These are phyloP conservation scores for Spergularia marina DNA, from an alignment of 148 eudicot species.

Conservation along the genomic window DNA sequence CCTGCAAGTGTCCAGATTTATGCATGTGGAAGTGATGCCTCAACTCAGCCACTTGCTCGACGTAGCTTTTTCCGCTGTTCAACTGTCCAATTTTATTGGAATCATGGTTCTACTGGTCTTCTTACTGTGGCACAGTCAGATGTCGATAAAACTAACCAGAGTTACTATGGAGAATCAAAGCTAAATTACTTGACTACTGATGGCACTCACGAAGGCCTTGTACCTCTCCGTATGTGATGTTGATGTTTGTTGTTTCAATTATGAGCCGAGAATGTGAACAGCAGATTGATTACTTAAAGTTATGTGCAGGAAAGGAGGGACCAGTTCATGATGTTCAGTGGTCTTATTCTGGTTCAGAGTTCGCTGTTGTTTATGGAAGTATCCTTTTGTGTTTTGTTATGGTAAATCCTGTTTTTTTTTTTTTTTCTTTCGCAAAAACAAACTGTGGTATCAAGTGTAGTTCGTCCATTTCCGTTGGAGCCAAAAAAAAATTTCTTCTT, in stretches of 20 bases:
- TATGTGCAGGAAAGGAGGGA: conserved; percentile 81
- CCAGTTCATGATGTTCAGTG: conserved; percentile 98
- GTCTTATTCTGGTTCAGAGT: conserved; percentile 85
- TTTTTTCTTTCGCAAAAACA: background rate
- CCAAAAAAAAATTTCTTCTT: background rate
- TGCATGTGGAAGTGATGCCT: conserved; percentile 56
- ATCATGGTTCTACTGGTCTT: conserved; percentile 82
- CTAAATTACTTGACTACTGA: conserved; percentile 84
- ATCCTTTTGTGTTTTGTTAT: conserved; percentile 48
- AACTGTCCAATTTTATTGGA: conserved; percentile 84
- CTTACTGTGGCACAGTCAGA: conserved; percentile 89
- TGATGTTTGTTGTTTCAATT: conserved; percentile 7
- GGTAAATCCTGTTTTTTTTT: background rate
- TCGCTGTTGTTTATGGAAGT: conserved; percentile 99
- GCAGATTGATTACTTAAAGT: conserved; percentile 20
- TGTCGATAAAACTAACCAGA: conserved; percentile 97
- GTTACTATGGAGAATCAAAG: conserved; percentile 98
- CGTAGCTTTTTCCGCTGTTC: conserved; percentile 94
- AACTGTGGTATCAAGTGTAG: background rate
- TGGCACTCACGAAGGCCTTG: conserved; percentile 86
- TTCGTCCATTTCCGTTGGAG: background rate
- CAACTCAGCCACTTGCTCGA: conserved; percentile 75
- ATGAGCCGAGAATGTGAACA: conserved; percentile 6
- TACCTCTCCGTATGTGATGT: conserved; percentile 69
- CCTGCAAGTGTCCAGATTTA: conserved; percentile 95